Percentiles rank a stretch among this genome's conserved stretches.
Conservation (phyloP, 2,329 filamentous ascomycete genomes). For the Ceratocystis smalleyi region DNA sequence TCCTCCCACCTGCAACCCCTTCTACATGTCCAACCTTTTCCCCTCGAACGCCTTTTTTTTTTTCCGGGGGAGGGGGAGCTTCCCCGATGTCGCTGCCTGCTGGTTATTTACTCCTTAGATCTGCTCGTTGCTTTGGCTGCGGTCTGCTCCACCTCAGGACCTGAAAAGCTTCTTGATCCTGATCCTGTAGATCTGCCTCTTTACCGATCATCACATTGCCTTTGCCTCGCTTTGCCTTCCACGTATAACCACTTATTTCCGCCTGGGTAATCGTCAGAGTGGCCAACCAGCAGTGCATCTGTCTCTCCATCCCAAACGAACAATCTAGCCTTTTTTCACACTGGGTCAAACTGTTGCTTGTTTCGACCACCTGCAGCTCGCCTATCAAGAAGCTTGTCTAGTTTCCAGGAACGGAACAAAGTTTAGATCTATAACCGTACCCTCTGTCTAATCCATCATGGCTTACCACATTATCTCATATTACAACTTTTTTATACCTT, state of each 20-base stretch:
- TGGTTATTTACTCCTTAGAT: not conserved
- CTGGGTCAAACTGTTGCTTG: not conserved
- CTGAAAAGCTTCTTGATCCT: conserved; percentile 14
- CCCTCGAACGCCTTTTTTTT: not conserved
- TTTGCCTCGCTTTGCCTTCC: not conserved
- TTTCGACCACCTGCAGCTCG: not conserved
- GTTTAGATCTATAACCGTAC: not conserved
- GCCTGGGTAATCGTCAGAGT: not conserved
- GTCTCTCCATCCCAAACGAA: not conserved
- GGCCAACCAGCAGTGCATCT: not conserved
- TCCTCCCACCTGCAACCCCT: not conserved
- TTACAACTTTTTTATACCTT: too few relatives aligned
- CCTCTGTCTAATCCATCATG: not conserved
- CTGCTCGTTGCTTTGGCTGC: not conserved
- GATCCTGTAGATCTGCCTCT: conserved; percentile 6
- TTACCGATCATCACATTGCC: not conserved
- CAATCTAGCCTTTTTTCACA: not conserved
- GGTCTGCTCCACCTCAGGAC: conserved; percentile 1
- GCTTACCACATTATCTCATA: too few relatives aligned
- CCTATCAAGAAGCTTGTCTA: not conserved
- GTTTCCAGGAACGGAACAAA: not conserved
- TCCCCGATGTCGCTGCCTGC: conserved; percentile 6
- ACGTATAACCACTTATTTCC: not conserved
- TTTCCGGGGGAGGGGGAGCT: not conserved
- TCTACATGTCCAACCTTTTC: not conserved